Evolutionary conservation across 2,329 filamentous ascomycete species (phyloP).

Genomic region (Ceratocystis smalleyi): DNA sequence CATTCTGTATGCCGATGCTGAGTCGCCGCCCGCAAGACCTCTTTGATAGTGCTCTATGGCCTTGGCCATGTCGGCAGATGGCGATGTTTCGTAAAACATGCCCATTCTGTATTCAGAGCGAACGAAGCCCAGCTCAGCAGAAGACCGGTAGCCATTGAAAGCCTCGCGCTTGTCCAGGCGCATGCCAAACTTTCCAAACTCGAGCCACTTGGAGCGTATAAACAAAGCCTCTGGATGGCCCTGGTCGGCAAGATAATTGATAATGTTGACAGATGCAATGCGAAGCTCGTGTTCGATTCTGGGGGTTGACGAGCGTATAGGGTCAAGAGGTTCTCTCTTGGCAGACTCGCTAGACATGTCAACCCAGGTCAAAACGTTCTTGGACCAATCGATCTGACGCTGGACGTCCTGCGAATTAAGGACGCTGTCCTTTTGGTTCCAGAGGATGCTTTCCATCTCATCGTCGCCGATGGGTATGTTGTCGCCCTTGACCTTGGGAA

Average conservation of each 20-base stretch:
- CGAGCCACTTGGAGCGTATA: constrained; percentile 88
- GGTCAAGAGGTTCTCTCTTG: constrained; percentile 41
- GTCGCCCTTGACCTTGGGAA: constrained; percentile 70
- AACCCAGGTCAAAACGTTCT: constrained; percentile 78
- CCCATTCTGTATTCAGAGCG: constrained; percentile 92
- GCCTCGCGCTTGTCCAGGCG: constrained; percentile 89
- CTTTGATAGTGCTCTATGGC: constrained; percentile 80
- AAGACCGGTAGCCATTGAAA: constrained; percentile 68
- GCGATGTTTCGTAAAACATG: constrained; percentile 93
- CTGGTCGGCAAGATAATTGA: constrained; percentile 78
- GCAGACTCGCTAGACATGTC: constrained; percentile 69
- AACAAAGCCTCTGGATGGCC: constrained; percentile 88
- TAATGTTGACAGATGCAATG: constrained; percentile 79
- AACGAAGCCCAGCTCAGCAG: constrained; percentile 73
- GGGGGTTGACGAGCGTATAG: constrained; percentile 58
- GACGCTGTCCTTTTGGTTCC: constrained; percentile 67
- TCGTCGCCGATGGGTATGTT: constrained; percentile 90
- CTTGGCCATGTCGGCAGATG: constrained; percentile 80
- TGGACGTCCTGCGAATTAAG: constrained; percentile 87
- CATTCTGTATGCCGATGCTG: constrained; percentile 69
- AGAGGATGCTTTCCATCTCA: constrained; percentile 79
- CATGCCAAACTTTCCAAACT: constrained; percentile 91
- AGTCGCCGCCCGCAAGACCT: constrained; percentile 67
- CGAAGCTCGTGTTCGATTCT: constrained; percentile 77
- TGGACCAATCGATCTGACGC: constrained; percentile 93